phyloP scores from a whole-genome alignment of 805 yeast species.

The Myxozyma mucilagina region DNA sequence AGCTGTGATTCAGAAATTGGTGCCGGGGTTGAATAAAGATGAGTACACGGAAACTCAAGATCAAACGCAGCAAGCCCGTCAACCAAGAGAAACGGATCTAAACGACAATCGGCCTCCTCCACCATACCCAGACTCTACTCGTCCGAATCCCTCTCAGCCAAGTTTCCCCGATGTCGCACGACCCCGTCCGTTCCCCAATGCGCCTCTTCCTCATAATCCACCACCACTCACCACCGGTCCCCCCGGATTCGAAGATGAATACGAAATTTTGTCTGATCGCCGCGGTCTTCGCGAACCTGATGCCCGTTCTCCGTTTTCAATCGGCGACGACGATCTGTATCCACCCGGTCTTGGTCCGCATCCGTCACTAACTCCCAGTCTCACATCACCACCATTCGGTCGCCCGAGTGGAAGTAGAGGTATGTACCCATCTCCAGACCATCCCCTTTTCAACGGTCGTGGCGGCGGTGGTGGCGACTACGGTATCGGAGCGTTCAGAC shows the following conservation, averaged over 20 bases:
- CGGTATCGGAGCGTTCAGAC: slow-evolving; percentile 34
- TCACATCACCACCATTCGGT: slow-evolving; percentile 16
- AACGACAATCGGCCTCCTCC: slow-evolving; percentile 27
- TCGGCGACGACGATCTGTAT: slow-evolving; percentile 43
- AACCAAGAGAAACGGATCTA: slow-evolving; percentile 20
- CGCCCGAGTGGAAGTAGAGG: slow-evolving; percentile 25
- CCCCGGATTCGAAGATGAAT: slow-evolving; percentile 51
- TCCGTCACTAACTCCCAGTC: slow-evolving; percentile 40
- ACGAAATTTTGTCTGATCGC: slow-evolving; percentile 34
- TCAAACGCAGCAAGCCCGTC: neutral
- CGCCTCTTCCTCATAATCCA: slow-evolving; percentile 10
- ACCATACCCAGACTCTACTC: slow-evolving; percentile 18
- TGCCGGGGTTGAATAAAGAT: slow-evolving; percentile 21
- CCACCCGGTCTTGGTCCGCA: slow-evolving; percentile 44
- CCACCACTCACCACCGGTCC: slow-evolving; percentile 37
- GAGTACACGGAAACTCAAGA: slow-evolving; percentile 18
- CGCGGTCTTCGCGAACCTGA: slow-evolving; percentile 3
- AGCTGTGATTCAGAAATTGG: slow-evolving; percentile 13
- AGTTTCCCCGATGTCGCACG: slow-evolving; percentile 3
- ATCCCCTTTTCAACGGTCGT: slow-evolving; percentile 30
- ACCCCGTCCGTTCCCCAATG: neutral
- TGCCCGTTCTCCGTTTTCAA: slow-evolving; percentile 32
- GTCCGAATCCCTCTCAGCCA: slow-evolving; percentile 1
- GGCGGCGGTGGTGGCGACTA: slow-evolving; percentile 29
- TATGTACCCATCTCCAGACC: slow-evolving; percentile 33